These are phyloP conservation scores for Glutinoglossum americanum DNA, from an alignment of 495 filamentous ascomycete species.

Conservation along the genomic window DNA sequence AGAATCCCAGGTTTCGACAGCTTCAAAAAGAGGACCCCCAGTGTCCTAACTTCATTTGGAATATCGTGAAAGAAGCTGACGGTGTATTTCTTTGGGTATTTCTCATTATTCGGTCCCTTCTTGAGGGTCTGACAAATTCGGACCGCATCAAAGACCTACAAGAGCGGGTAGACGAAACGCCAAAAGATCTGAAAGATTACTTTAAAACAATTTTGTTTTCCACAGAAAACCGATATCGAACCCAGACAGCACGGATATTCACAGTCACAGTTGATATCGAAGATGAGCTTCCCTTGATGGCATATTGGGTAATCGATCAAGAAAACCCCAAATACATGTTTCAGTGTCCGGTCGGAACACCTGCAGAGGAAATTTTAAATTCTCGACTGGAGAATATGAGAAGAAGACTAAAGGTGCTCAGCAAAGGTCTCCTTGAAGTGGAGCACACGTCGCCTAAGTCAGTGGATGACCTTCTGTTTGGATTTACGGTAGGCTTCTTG, in stretches of 20 bases:
- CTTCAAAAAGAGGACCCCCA: conserved; percentile 1
- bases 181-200: neutral
- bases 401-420: neutral
- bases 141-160: neutral
- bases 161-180: neutral
- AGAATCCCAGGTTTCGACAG: conserved; percentile 4
- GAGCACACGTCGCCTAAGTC: neutral
- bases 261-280: too few relatives aligned
- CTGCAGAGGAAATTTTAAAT: neutral
- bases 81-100: conserved; percentile 25
- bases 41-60: conserved; percentile 7
- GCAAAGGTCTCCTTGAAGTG: neutral
- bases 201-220: neutral
- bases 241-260: too few relatives aligned
- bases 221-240: too few relatives aligned
- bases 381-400: neutral
- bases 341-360: too few relatives aligned
- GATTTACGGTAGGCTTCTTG: neutral
- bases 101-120: conserved; percentile 3
- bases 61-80: conserved; percentile 14
- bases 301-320: neutral
- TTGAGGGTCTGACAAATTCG: neutral
- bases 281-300: neutral
- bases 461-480: neutral
- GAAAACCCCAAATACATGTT: too few relatives aligned